Evolutionary conservation across 202 grass and related monocot species (phyloP), one percentile per base, ranked within the genome.

Genomic region (Eragrostis tef): DNA sequence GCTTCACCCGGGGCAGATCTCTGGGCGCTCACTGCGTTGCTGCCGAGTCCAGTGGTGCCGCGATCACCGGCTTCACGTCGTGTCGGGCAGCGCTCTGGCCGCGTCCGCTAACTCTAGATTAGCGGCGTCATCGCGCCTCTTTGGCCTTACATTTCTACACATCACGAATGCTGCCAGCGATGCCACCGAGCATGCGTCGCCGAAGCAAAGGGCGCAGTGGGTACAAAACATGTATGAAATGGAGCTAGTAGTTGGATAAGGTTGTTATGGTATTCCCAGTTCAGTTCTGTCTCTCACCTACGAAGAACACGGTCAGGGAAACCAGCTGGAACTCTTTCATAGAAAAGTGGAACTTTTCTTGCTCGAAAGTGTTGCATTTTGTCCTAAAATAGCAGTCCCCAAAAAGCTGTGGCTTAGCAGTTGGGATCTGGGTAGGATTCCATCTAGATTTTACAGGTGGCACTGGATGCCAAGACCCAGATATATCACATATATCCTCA

Each of bases 361-460:
- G 41, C 44, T 62, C 69, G 19, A 10, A 59, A 68, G 2, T 45
- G 80, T 61, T 62, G 4, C 12, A 8, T 5, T 51, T 73, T 61
- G 43, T 22, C 50, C 68, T 73, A 19, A 24, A 74, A 84, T 70
- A 51, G 63, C 45, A 80, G 31, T 43, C 7, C 6, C 17, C 2
- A 8, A n/a, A 43, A 53, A 67, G 45, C 22, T 73, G 67, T 60
- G 65, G 62, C 60, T 54, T 71, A 19, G 16, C 36, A 61, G 50
- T 71, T 39, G 31, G 24, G 67, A 57, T 70, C 24, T 34, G 71
- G 29, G 25, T 66, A 79, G 62, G 26, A 78, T 20, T 54, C 25
- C 54, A 62, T 49, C 66, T 73, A 62, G 64, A 84, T 68, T 19
- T 69, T 69, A 42, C 71, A 71, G 25, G 41, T 72, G 10, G 19